Evolutionary conservation across 2,329 filamentous ascomycete species (phyloP).

Genomic region (Apiospora phragmitis): DNA sequence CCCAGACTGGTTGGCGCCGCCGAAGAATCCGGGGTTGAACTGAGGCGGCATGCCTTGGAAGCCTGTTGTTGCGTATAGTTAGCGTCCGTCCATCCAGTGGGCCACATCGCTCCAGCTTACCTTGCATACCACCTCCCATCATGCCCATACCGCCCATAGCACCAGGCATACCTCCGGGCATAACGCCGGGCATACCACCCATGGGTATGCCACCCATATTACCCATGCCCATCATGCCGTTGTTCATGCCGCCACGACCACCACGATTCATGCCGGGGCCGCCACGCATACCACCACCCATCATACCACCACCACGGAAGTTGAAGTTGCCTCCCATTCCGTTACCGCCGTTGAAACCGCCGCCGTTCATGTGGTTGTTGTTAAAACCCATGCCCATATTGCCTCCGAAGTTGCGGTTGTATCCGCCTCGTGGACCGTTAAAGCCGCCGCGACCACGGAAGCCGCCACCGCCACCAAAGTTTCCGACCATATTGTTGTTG

Average conservation of each 20-base stretch:
- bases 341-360: slow-evolving; percentile 27
- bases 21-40: slow-evolving; percentile 35
- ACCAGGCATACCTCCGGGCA: slow-evolving; percentile 18
- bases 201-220: slow-evolving; percentile 9
- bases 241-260: slow-evolving; percentile 32
- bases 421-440: slow-evolving; percentile 31
- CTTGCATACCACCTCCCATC: slow-evolving; percentile 16
- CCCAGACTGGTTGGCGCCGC: slow-evolving; percentile 31
- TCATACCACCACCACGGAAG: slow-evolving; percentile 31
- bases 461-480: slow-evolving; percentile 26
- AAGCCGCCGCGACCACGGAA: slow-evolving; percentile 32
- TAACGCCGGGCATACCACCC: slow-evolving; percentile 17
- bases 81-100: neutral
- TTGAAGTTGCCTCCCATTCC: slow-evolving; percentile 33
- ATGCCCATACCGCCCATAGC: slow-evolving; percentile 19
- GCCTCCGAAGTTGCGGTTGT: slow-evolving; percentile 32
- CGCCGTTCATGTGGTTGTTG: slow-evolving; percentile 26
- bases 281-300: slow-evolving; percentile 32
- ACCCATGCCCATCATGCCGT: slow-evolving; percentile 28
- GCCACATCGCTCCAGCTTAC: neutral
- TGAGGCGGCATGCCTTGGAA: slow-evolving; percentile 30
- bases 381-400: slow-evolving; percentile 33
- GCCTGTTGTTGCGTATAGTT: slow-evolving; percentile 15
- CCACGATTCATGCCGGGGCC: slow-evolving; percentile 33
- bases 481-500: slow-evolving; percentile 23